Evolutionary conservation across 495 filamentous ascomycete species (phyloP), one percentile per base, ranked within the genome.

Genomic region (Tuber melanosporum): DNA sequence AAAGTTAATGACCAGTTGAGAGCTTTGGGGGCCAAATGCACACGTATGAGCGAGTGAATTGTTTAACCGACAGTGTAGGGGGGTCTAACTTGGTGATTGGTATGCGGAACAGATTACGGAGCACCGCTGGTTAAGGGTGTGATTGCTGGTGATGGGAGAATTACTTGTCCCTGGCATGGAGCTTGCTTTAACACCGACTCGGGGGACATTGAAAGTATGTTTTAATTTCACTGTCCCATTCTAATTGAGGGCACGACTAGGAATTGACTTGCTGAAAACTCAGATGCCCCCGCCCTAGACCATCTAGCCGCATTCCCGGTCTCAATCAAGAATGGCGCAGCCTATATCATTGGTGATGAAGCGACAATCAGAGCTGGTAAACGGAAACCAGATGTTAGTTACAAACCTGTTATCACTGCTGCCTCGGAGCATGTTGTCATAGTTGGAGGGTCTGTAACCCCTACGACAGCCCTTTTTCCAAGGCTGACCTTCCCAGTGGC

Each of bases 171-270:
- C 1, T 98, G 96, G 95, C 79, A 77, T 9, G 52, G 57, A 14
- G 95, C 95, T 57, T 99, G 95, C 87, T 99, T 97, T 85, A 93
- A 93, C 77, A 89, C 92, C 74, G 85, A 87, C 66, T 94, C 91
- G n/a, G 95, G 95, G 44, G 95, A 98, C 77, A 91, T 99, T 71
- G 95, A 99, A 84, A 83, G 57, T 47, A 39, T n/a, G 42, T 49
- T 72, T 32, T 62, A 19, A 19, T 32, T 26, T 26, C 17, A 17
- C 6, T 47, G 45, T 10, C 36, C 17, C 19, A 20, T 49, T 46
- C 14, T 47, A 17, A 36, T 49, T 20, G 71, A 32, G 17, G 22
- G 8, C n/a, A n/a, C n/a, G n/a, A n/a, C n/a, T 36, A 72, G 42
- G 26, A 15, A 72, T 72, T n/a, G 71, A 36, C 3, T 92, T 1